phyloP scores from a whole-genome alignment of 768 basidiomycete genomes.

The Clitopilus hobsonii region DNA sequence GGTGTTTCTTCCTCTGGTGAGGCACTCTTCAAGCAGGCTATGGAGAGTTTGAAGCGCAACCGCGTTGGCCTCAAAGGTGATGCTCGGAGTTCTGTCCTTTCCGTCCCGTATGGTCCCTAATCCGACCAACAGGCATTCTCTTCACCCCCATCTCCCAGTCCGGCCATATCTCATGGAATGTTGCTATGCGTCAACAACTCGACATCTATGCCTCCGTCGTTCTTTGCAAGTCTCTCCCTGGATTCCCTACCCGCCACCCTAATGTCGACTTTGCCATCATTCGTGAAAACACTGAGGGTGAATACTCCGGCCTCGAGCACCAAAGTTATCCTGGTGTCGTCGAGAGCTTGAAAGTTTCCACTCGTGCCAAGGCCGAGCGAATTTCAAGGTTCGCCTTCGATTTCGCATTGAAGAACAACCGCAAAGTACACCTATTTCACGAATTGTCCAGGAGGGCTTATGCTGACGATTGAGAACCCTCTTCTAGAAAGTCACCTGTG shows the following conservation, averaged over 20 bases:
- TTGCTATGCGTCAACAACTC: constrained; percentile 98
- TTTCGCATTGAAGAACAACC: constrained; percentile 96
- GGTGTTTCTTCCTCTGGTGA: constrained; percentile 94
- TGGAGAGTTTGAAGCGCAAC: constrained; percentile 97
- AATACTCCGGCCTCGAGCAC: constrained; percentile 98
- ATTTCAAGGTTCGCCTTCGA: constrained; percentile 98
- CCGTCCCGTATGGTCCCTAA: constrained; percentile 4
- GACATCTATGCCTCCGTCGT: constrained; percentile 99
- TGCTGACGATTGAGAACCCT: constrained; percentile 2
- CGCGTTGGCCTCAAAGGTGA: constrained; percentile 96
- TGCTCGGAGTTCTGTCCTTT: constrained; percentile 1
- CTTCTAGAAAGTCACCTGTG: constrained; percentile 93
- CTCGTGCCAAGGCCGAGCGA: constrained; percentile 91
- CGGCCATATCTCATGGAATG: constrained; percentile 99
- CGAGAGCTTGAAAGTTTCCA: constrained; percentile 96
- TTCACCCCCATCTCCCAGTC: constrained; percentile 96
- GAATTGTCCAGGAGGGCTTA: not conserved
- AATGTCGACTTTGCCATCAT: constrained; percentile 99
- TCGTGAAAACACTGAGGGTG: constrained; percentile 99
- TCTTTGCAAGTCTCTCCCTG: constrained; percentile 95
- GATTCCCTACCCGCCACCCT: constrained; percentile 91
- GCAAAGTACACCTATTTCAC: constrained; percentile 60
- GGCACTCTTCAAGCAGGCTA: constrained; percentile 93
- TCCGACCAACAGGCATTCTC: constrained; percentile 72
- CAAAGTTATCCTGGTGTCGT: constrained; percentile 98